Conservation (phyloP, 768 basidiomycete species). For the Chalciporus sphaerocephalus region DNA sequence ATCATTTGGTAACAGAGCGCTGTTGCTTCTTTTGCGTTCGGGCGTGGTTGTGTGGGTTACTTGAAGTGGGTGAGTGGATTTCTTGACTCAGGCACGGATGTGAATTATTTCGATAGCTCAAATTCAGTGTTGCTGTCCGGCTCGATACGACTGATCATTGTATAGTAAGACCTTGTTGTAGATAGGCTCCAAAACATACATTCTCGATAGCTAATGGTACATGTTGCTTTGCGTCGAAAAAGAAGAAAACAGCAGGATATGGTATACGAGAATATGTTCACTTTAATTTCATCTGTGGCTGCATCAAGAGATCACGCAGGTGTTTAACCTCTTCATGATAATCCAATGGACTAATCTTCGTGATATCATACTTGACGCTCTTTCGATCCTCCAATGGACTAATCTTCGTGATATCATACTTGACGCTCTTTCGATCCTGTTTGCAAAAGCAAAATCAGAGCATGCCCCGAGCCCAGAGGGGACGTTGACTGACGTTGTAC, state of each 20-base stretch:
- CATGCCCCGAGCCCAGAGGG: neutral
- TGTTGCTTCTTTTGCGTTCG: too few species aligned
- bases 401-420: slow-evolving; percentile 77
- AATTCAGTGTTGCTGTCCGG: too few species aligned
- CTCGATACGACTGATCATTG: too few species aligned
- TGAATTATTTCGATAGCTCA: too few species aligned
- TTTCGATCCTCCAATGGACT: slow-evolving; percentile 76
- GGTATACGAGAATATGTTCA: too few species aligned
- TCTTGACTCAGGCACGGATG: too few species aligned
- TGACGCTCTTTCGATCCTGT: slow-evolving; percentile 81
- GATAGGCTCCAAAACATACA: too few species aligned
- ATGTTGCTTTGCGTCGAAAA: neutral
- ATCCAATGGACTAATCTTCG: slow-evolving; percentile 59
- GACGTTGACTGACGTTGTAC: slow-evolving; percentile 58
- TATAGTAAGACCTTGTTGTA: too few species aligned
- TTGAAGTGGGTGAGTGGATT: too few species aligned
- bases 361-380: slow-evolving; percentile 80
- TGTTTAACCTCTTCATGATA: slow-evolving; percentile 62
- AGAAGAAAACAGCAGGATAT: neutral
- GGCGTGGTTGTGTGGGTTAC: too few species aligned
- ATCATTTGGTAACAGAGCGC: too few species aligned
- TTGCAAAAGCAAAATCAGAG: slow-evolving; percentile 6
- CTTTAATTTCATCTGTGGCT: slow-evolving; percentile 28
- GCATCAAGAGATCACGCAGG: slow-evolving; percentile 53
- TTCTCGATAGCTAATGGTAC: too few species aligned